A percentile compares a stretch with the other conserved stretches of the same genome.
These are phyloP conservation scores for Lachnum nothofagi DNA, from an alignment of 2,329 filamentous ascomycete genomes.

Conservation along the genomic window DNA sequence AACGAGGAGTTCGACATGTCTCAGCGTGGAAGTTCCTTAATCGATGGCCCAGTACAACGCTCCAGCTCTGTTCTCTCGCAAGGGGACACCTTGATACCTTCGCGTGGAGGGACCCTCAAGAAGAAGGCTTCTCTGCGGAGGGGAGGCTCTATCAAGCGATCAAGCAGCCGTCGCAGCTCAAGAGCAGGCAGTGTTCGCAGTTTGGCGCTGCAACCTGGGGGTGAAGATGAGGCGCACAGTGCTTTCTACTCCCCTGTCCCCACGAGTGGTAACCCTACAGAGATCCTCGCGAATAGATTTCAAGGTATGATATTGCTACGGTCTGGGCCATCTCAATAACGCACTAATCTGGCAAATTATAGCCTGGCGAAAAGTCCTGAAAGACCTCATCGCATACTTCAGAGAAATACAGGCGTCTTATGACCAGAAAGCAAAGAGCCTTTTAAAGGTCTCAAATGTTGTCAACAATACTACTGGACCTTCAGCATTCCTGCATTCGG, in stretches of 20 bases:
- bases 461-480: slow-evolving; percentile 76
- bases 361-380: slow-evolving; percentile 94
- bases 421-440: slow-evolving; percentile 75
- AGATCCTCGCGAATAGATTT: slow-evolving; percentile 80
- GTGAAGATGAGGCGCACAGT: slow-evolving; percentile 69
- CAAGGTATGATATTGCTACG: slow-evolving; percentile 57
- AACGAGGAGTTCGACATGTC: slow-evolving; percentile 68
- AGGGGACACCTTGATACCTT: slow-evolving; percentile 35
- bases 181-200: slow-evolving; percentile 83
- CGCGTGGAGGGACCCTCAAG: slow-evolving; percentile 70
- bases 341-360: slow-evolving; percentile 13
- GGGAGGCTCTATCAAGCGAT: slow-evolving; percentile 69
- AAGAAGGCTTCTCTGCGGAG: slow-evolving; percentile 79
- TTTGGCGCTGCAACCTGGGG: slow-evolving; percentile 64
- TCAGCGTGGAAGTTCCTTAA: slow-evolving; percentile 60
- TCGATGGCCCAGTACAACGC: slow-evolving; percentile 54
- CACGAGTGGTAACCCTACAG: slow-evolving; percentile 80
- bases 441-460: slow-evolving; percentile 76
- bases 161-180: slow-evolving; percentile 73
- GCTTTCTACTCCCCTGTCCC: slow-evolving; percentile 88
- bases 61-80: slow-evolving; percentile 49
- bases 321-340: slow-evolving; percentile 1
- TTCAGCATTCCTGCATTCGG: slow-evolving; percentile 68
- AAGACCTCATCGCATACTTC: slow-evolving; percentile 91
- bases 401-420: slow-evolving; percentile 86